Evolutionary conservation across 1,139 yeast genomes (phyloP), one percentile per base, ranked within the genome.

Genomic region (Lodderomyces metapsilosis): DNA sequence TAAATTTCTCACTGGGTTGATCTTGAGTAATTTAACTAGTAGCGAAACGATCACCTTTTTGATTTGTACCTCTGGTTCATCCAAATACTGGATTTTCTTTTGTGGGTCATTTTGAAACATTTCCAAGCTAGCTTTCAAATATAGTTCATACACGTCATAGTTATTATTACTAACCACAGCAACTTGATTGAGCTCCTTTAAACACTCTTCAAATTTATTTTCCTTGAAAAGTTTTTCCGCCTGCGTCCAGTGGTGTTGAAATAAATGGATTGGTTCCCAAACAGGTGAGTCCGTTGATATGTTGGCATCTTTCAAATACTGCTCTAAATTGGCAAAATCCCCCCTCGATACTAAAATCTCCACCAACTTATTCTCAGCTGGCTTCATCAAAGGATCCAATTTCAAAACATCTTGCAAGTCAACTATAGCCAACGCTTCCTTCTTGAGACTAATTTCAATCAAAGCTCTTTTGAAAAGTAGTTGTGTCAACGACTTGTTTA

Each of bases 391-490:
- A 5, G 73, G 63, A 42, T 69, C 76, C 30, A 73, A 54, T 15
- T 54, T 51, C 41, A 80, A 56, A 21, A 80, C 74, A 27, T 49
- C 51, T 39, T 65, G 60, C 43, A 80, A 71, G 53, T 77, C 82
- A 2, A 56, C 56, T 9, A 78, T 64, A 0, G 85, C 82, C 27
- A 62, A 61, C 5, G 53, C 44, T 20, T 74, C 81, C 47, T 70
- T 73, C 34, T 74, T 72, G 47, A 80, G 53, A 28, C 74, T 67
- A 44, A 76, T 59, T 44, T 78, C 80, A 6, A 80, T 71, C 41
- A 78, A 57, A 1, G 83, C 84, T 48, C 74, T 75, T 52, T 76
- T 78, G 53, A 71, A 76, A 50, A 73, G 69, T 4, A 77, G 58
- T 45, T 68, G 77, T 0, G 76, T 59, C 34, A 61, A 46, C 10